These are phyloP conservation scores for Chytridiales sp. DNA, from an alignment of 371 early-diverging fungal species.

Conservation along the genomic window DNA sequence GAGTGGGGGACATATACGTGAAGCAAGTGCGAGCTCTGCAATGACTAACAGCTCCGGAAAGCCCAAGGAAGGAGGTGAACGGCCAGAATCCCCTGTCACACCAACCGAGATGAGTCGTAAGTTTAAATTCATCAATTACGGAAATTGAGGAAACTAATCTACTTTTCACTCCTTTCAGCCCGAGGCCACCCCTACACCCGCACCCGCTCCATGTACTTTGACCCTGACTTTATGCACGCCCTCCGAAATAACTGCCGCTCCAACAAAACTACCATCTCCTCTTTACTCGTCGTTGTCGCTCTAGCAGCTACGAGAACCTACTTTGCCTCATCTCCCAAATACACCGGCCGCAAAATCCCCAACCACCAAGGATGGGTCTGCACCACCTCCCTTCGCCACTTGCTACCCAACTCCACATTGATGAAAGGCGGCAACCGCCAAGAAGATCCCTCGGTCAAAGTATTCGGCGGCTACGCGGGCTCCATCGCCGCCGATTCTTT, in stretches of 20 bases:
- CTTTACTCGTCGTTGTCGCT: conserved; percentile 32
- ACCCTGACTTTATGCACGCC: conserved; percentile 6
- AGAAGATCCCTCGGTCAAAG: conserved; percentile 22
- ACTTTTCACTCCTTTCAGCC: no score
- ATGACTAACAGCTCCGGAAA: no score
- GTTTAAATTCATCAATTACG: no score
- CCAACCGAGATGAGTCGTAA: no score
- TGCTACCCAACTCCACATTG: conserved; percentile 30
- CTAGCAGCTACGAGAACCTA: conserved; percentile 24
- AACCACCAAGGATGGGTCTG: conserved; percentile 37
- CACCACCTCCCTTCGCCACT: conserved; percentile 28
- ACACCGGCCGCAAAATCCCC: conserved; percentile 5
- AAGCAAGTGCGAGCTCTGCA: no score
- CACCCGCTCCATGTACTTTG: conserved; percentile 20
- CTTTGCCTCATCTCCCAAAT: conserved; percentile 5
- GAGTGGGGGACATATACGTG: no score
- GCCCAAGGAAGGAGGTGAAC: no score
- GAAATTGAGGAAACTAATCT: no score
- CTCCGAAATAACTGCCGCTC: conserved; percentile 19
- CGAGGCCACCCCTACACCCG: no score
- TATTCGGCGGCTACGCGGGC: conserved; percentile 42
- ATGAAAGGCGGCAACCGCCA: conserved; percentile 34
- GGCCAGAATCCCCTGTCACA: no score
- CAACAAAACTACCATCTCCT: conserved; percentile 33
- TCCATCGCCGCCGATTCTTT: conserved; percentile 24